phyloP scores from a whole-genome alignment of 2,329 filamentous ascomycete species.

The Aphanoascus verrucosus region DNA sequence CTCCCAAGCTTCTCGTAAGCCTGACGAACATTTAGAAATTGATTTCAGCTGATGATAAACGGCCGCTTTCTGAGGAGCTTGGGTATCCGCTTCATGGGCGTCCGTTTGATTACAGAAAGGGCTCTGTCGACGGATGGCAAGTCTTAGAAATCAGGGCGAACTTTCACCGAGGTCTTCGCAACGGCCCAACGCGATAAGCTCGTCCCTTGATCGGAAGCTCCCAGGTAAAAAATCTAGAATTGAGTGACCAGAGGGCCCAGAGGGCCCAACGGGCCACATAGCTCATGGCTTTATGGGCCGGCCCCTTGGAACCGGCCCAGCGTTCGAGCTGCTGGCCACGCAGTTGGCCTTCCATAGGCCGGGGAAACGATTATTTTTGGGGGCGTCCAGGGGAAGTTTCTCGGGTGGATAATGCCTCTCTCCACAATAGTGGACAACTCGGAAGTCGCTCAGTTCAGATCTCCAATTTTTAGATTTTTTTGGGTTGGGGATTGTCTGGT shows the following conservation, averaged over 20 bases:
- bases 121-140: background rate
- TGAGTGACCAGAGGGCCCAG: background rate
- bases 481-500: constrained; percentile 4
- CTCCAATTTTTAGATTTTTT: constrained; percentile 12
- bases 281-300: background rate
- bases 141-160: background rate
- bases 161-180: constrained; percentile 1
- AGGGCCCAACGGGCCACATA: background rate
- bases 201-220: constrained; percentile 3
- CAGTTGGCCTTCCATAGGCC: constrained; percentile 5
- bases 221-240: constrained; percentile 5
- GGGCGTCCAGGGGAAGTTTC: constrained; percentile 1
- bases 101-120: background rate
- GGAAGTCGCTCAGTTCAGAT: constrained; percentile 10
- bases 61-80: too few species aligned
- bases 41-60: too few species aligned
- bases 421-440: constrained; percentile 9
- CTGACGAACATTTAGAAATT: too few species aligned
- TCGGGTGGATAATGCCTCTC: background rate
- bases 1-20: too few species aligned
- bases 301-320: background rate
- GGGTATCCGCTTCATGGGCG: too few species aligned
- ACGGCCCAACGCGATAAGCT: constrained; percentile 2
- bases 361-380: constrained; percentile 9
- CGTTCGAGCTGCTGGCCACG: constrained; percentile 2